Percentiles rank a stretch among this genome's conserved stretches.
Conservation (phyloP, 805 yeast genomes). For the Osmozyma mogii region DNA sequence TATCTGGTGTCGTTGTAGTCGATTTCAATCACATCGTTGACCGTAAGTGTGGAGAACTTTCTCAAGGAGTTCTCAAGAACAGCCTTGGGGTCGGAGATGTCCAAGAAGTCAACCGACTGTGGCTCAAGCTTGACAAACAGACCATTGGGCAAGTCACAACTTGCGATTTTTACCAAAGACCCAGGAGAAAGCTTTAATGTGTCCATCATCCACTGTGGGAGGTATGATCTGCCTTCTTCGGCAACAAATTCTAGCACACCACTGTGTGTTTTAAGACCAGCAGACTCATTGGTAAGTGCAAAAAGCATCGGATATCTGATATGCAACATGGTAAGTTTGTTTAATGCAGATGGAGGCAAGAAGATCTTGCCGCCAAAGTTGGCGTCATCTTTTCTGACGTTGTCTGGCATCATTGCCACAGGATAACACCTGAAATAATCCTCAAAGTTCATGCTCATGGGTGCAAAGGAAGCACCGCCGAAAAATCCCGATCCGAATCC, state of each 20-base stretch:
- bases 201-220: slow-evolving; percentile 96
- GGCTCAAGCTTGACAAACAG: slow-evolving; percentile 90
- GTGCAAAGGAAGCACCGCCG: slow-evolving; percentile 26
- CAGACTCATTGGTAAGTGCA: slow-evolving; percentile 62
- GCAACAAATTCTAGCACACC: slow-evolving; percentile 96
- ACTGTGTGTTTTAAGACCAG: slow-evolving; percentile 60
- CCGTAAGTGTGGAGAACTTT: slow-evolving; percentile 80
- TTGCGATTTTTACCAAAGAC: slow-evolving; percentile 64
- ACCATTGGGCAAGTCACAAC: slow-evolving; percentile 79
- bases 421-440: slow-evolving; percentile 93
- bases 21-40: slow-evolving; percentile 77
- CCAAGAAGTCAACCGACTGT: slow-evolving; percentile 86
- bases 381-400: slow-evolving; percentile 62
- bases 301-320: slow-evolving; percentile 96
- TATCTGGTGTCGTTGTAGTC: slow-evolving; percentile 73
- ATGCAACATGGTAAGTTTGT: slow-evolving; percentile 80
- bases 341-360: slow-evolving; percentile 86
- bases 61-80: slow-evolving; percentile 89
- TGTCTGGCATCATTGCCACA: slow-evolving; percentile 79
- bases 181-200: slow-evolving; percentile 72
- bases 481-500: slow-evolving; percentile 34
- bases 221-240: slow-evolving; percentile 90
- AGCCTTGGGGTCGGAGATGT: slow-evolving; percentile 93
- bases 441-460: slow-evolving; percentile 46
- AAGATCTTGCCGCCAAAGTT: slow-evolving; percentile 95